A percentile compares a stretch with the other conserved stretches of the same genome.
These are phyloP conservation scores for Oryza nivara DNA, from an alignment of 176 grass and related monocot species.

Conservation along the genomic window DNA sequence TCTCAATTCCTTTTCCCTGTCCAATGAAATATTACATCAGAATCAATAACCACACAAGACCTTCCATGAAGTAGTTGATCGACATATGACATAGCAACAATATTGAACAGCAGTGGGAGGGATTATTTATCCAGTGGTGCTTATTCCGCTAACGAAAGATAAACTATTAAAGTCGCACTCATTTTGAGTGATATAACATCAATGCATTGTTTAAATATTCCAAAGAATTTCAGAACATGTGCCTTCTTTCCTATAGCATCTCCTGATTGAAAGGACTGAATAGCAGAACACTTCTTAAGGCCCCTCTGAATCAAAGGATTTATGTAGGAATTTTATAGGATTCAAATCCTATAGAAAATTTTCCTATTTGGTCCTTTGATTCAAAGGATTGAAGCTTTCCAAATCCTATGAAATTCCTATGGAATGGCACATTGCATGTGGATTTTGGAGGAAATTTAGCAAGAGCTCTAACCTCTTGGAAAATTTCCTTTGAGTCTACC, in stretches of 20 bases:
- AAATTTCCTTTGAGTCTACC: no score
- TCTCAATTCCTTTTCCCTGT: slow-evolving; percentile 26
- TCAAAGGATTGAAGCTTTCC: no score
- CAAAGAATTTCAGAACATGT: neutral
- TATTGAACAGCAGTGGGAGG: neutral
- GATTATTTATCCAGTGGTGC: neutral
- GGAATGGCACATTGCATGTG: no score
- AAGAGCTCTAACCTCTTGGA: no score
- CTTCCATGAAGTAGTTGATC: neutral
- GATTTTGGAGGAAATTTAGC: no score
- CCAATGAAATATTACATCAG: neutral
- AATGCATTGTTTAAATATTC: neutral
- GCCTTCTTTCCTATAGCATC: neutral
- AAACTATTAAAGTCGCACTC: neutral
- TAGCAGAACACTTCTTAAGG: neutral
- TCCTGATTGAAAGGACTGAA: neutral
- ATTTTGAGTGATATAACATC: neutral
- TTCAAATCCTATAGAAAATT: no score
- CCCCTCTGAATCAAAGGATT: no score
- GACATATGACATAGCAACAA: neutral
- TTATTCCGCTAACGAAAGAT: neutral
- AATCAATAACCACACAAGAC: neutral
- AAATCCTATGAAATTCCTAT: no score
- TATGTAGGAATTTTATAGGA: no score
- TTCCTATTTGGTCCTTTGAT: no score